Base-by-base conservation (phyloP, 306 rosid genomes). In the Vachellia collinsii region DNA sequence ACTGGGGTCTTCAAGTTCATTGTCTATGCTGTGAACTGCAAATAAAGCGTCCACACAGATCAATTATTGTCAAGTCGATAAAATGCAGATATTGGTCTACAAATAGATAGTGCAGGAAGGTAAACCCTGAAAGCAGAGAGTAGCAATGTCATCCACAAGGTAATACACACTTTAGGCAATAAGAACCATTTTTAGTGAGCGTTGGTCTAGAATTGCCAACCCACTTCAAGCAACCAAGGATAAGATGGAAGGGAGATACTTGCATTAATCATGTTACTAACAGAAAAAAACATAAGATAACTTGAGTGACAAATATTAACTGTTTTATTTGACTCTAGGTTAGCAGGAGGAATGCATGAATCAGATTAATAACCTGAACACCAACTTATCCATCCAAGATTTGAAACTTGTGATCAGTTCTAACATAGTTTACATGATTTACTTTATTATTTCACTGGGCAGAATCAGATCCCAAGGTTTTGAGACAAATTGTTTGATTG, bases 21-120 rank as follows among this genome's bases (percentile, higher is more conserved):
- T 90, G 65, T 88, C 87, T 68, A 94, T 94, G 87, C 76, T 88
- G 82, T 94, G 91, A 80, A 94, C 98, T 94, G 92, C 89, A 87
- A 82, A 87, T 74, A 58, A 85, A 79, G 69, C 25, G 25, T 23
- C 19, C 69, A 71, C 65, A 76, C 48, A 36, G 53, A 70, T 78
- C 29, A 83, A 43, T 64, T 16, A 56, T 9, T 43, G 63, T 17
- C 58, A 38, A 63, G 36, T 23, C 38, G 2, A 41, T 10, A 39
- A 13, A 66, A 46, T 0, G 16, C 51, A 54, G 50, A 17, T 43
- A 56, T 74, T 22, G 17, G 17, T 76, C 47, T 16, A 46, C 38
- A 41, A 44, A 76, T 72, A 46, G 69, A 82, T 63, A 72, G 43
- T 29, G 77, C 16, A 47, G 20, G 65, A 37, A 39, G 10, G 59